Evolutionary conservation across 2,329 filamentous ascomycete genomes (phyloP).

Genomic region (Diplodia sapinea): DNA sequence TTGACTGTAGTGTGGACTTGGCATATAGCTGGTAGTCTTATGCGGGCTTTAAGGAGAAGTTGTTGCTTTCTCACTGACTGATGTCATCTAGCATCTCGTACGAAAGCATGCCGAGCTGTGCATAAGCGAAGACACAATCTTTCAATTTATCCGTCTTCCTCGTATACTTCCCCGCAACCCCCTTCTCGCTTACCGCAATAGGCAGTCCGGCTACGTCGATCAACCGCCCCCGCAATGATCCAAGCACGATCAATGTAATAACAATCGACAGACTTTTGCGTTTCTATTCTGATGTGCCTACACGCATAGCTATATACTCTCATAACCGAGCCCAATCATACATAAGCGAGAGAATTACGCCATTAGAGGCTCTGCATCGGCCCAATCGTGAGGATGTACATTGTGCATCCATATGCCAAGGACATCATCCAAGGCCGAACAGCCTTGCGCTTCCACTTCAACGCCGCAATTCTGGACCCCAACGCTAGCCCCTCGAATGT

Average conservation of each 20-base stretch:
- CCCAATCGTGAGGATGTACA: no score
- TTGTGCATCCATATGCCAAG: constrained; percentile 68
- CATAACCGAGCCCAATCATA: no score
- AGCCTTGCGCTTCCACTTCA: constrained; percentile 56
- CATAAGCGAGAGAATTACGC: no score
- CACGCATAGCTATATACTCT: no score
- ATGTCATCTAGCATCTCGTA: background rate
- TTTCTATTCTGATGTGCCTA: no score
- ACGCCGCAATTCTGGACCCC: constrained; percentile 80
- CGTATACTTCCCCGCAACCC: background rate
- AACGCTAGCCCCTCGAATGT: constrained; percentile 88
- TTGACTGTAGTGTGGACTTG: no score
- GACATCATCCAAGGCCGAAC: constrained; percentile 72
- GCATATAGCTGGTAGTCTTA: no score
- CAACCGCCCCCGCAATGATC: background rate
- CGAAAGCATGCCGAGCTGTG: background rate
- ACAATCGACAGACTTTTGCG: no score
- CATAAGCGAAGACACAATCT: background rate
- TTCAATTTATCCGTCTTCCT: constrained; percentile 3
- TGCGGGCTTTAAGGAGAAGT: no score
- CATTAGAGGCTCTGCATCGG: no score
- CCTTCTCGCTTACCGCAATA: constrained; percentile 1
- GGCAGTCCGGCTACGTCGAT: background rate
- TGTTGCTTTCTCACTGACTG: background rate
- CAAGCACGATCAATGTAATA: background rate